These are phyloP conservation scores for Viridothelium virens DNA, from an alignment of 495 filamentous ascomycete species.

Conservation along the genomic window DNA sequence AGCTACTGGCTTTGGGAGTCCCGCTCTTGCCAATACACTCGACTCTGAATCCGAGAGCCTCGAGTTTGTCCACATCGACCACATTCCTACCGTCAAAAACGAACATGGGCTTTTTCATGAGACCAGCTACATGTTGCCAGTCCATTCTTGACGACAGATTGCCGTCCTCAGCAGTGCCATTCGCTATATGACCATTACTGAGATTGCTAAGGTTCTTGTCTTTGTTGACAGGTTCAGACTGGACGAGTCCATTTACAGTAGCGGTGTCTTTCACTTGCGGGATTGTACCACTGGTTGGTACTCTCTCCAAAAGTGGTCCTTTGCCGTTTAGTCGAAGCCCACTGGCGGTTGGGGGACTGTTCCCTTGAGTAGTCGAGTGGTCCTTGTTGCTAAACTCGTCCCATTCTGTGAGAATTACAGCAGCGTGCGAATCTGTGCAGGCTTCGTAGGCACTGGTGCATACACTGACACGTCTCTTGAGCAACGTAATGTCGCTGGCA, in stretches of 20 bases:
- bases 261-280: neutral
- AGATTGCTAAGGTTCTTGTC: constrained; percentile 24
- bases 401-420: constrained; percentile 58
- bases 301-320: constrained; percentile 5
- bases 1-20: neutral
- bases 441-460: constrained; percentile 37
- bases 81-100: constrained; percentile 65
- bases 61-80: constrained; percentile 49
- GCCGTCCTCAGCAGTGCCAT: neutral
- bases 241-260: neutral
- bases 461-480: constrained; percentile 29
- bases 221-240: constrained; percentile 22
- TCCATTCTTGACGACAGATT: constrained; percentile 36
- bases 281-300: neutral
- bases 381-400: constrained; percentile 49
- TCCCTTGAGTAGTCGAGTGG: constrained; percentile 13
- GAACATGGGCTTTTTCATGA: constrained; percentile 60
- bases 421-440: constrained; percentile 45
- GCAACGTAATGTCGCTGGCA: constrained; percentile 21
- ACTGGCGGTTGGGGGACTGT: constrained; percentile 17
- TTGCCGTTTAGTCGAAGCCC: constrained; percentile 23
- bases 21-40: constrained; percentile 42
- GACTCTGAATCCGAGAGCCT: constrained; percentile 49
- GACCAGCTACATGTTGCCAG: constrained; percentile 44
- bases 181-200: neutral